Base-by-base conservation (phyloP, 208 protist species). In the Crithidia acanthocephali region DNA sequence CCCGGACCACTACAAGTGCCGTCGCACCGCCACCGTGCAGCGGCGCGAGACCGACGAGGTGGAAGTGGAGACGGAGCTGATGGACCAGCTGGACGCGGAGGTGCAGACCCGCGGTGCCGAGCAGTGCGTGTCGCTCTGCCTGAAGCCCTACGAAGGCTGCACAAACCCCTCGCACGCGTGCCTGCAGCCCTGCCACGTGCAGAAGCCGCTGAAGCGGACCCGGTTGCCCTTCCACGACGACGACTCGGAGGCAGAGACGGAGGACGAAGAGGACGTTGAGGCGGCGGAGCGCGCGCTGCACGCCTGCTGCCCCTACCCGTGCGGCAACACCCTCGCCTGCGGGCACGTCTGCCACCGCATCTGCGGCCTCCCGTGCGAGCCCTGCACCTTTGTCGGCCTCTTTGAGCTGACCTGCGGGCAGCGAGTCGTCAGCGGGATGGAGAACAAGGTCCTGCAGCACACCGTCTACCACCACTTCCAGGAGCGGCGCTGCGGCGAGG, bases 321-420 rank as follows among this genome's bases (percentile, higher is more conserved):
- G 92, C 67, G 66, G 68, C 18, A 73, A 78, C 56, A 62, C 60
- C 20, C 84, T 90, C 27, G 61, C 72, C 5, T 97, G 92, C 59
- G 86, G 88, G 30, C 92, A 97, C 74, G 16, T 84, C 22, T 95
- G 92, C 67, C 52, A 82, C 47, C 79, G 79, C 35, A 63, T 67
- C 32, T 97, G 92, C 65, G 86, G 85, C 25, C 86, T 86, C n/a
- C 48, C 69, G 18, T 95, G 90, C 63, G 74, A 72, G 23, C 86
- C 88, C 62, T 97, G 92, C 63, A 68, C 77, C 30, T 93, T 93
- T 63, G 71, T 85, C 27, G 89, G 88, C 13, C 72, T 93, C 42
- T 60, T 62, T 7, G 79, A 91, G 62, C 84, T 97, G 35, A 13
- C 81, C 59, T 97, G 92, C 57, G 92, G 92, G 11, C 92, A 97